Percentiles rank a stretch among this genome's conserved stretches.
Evolutionary conservation across 2,329 filamentous ascomycete genomes (phyloP).

Genomic region (Exophiala oligosperma): DNA sequence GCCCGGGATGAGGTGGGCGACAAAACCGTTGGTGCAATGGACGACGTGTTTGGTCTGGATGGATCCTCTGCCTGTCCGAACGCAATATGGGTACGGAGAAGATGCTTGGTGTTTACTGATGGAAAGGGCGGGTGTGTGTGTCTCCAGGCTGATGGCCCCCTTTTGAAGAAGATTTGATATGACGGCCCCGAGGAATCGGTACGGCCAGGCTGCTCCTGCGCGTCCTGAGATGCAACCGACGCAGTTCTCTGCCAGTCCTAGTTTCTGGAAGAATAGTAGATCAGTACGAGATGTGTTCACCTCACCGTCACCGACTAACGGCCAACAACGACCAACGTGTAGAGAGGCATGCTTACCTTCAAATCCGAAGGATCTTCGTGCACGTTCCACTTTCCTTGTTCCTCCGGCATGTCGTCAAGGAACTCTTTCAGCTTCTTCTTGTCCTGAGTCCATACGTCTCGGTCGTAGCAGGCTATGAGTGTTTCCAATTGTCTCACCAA

Average conservation of each 20-base stretch:
- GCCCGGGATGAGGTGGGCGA: conserved; percentile 42
- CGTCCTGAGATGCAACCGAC: conserved; percentile 22
- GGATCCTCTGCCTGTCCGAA: conserved; percentile 40
- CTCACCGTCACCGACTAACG: not conserved
- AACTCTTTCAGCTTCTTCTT: conserved; percentile 19
- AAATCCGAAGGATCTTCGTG: conserved; percentile 18
- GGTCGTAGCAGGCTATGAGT: conserved; percentile 14
- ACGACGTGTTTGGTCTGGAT: conserved; percentile 39
- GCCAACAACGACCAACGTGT: not conserved
- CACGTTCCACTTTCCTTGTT: conserved; percentile 13
- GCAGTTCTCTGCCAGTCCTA: conserved; percentile 1
- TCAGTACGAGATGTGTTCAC: not conserved
- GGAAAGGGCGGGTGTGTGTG: conserved; percentile 22
- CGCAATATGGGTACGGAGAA: conserved; percentile 29
- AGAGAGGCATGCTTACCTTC: conserved; percentile 20
- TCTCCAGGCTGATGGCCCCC: conserved; percentile 26
- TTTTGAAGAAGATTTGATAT: conserved; percentile 19
- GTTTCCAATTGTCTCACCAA: conserved; percentile 20
- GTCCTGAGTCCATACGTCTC: conserved; percentile 12
- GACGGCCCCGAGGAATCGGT: conserved; percentile 36
- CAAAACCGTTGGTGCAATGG: conserved; percentile 46
- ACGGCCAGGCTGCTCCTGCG: conserved; percentile 39
- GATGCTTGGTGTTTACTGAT: conserved; percentile 7
- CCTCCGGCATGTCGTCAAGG: conserved; percentile 22
- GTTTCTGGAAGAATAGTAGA: not conserved